phyloP scores from a whole-genome alignment of 192 early-diverging fungal species.

The Allomyces macrogynus region DNA sequence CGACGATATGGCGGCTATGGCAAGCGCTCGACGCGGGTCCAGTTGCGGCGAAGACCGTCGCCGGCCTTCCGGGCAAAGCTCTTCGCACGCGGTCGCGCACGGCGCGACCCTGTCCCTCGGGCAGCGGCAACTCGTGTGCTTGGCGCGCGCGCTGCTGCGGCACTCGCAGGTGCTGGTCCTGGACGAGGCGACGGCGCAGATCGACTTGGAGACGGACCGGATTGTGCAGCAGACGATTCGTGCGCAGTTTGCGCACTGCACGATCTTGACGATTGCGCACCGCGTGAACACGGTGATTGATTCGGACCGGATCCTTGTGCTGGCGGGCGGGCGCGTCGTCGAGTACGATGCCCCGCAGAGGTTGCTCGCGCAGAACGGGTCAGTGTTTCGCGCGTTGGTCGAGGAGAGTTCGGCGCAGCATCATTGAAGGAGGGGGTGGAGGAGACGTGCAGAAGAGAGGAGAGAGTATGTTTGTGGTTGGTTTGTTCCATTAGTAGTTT shows the following conservation, averaged over 20 bases:
- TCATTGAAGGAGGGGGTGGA: no score
- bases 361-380: slow-evolving; percentile 28
- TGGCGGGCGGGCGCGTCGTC: slow-evolving; percentile 34
- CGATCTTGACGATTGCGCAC: slow-evolving; percentile 55
- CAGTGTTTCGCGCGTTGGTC: not conserved
- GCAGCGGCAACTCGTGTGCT: slow-evolving; percentile 33
- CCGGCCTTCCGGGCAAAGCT: not conserved
- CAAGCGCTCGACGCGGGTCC: slow-evolving; percentile 10
- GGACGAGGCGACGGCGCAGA: slow-evolving; percentile 58
- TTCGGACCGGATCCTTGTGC: slow-evolving; percentile 51
- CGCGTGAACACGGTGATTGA: slow-evolving; percentile 49
- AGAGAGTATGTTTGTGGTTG: no score
- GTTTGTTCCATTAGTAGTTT: no score
- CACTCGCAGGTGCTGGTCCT: slow-evolving; percentile 34
- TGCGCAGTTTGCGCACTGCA: slow-evolving; percentile 27
- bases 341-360: slow-evolving; percentile 49
- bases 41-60: not conserved
- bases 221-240: slow-evolving; percentile 48
- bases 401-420: not conserved
- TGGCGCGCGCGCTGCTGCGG: slow-evolving; percentile 36
- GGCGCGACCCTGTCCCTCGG: slow-evolving; percentile 31
- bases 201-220: slow-evolving; percentile 25
- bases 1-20: slow-evolving; percentile 28
- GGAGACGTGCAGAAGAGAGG: no score
- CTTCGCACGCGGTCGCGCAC: not conserved